A percentile compares a stretch with the other conserved stretches of the same genome.
Conservation (phyloP, 805 yeast species). For the Komagataella kurtzmanii region DNA sequence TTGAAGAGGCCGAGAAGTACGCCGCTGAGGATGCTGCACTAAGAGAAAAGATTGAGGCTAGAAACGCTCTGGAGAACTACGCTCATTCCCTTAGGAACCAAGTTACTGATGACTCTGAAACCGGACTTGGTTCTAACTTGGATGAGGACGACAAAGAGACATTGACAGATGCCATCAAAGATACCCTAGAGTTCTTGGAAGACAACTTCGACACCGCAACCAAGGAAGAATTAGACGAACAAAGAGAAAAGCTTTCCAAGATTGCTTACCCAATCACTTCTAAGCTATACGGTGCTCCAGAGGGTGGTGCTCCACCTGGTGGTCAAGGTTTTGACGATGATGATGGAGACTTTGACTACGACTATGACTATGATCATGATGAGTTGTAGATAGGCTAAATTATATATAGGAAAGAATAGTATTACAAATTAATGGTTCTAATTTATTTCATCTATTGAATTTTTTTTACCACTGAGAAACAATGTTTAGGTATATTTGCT, state of each 20-base stretch:
- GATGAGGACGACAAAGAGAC: slow-evolving; percentile 88
- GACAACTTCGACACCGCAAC: slow-evolving; percentile 80
- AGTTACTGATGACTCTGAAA: slow-evolving; percentile 27
- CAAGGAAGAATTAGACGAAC: slow-evolving; percentile 87
- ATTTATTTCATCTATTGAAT: neutral
- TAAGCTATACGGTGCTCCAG: slow-evolving; percentile 60
- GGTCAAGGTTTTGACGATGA: slow-evolving; percentile 18
- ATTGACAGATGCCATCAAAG: slow-evolving; percentile 75
- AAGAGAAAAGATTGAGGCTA: slow-evolving; percentile 76
- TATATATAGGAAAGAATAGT: neutral
- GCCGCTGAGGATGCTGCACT: slow-evolving; percentile 84
- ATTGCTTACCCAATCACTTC: slow-evolving; percentile 87
- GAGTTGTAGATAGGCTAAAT: slow-evolving; percentile 27
- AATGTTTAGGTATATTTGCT: neutral
- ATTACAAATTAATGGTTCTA: neutral
- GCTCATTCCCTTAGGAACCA: slow-evolving; percentile 74
- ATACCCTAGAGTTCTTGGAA: slow-evolving; percentile 53
- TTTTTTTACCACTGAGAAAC: neutral
- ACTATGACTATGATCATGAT: slow-evolving; percentile 42
- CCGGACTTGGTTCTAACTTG: slow-evolving; percentile 62
- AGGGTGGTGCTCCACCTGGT: slow-evolving; percentile 22
- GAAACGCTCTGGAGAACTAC: slow-evolving; percentile 80
- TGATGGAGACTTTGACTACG: slow-evolving; percentile 33
- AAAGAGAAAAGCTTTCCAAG: slow-evolving; percentile 68
- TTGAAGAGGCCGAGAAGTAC: slow-evolving; percentile 89